A percentile compares a stretch with the other conserved stretches of the same genome.
These are phyloP conservation scores for Detonula confervacea DNA, from an alignment of 352 stramenopile genomes.

Conservation along the genomic window DNA sequence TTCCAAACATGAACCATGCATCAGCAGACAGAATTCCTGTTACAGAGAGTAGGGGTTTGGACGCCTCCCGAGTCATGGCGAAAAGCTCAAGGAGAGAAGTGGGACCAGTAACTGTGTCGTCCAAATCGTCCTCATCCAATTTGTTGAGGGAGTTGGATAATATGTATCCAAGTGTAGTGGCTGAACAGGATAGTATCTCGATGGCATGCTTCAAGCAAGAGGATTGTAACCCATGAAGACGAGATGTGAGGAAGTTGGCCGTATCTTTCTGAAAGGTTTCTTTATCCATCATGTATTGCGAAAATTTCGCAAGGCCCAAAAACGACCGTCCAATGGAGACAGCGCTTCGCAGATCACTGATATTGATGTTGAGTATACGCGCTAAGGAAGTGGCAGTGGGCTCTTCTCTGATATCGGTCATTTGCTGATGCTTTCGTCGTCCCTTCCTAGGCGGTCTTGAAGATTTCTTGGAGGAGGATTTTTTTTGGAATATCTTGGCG, in stretches of 20 bases:
- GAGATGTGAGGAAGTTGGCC: conserved; percentile 17
- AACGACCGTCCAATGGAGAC: conserved; percentile 44
- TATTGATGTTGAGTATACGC: conserved; percentile 38
- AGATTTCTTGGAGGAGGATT: conserved; percentile 10
- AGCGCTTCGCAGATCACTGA: conserved; percentile 42
- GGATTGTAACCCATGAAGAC: conserved; percentile 30
- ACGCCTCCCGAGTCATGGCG: conserved; percentile 41
- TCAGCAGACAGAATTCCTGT: conserved; percentile 49
- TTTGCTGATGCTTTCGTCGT: neutral
- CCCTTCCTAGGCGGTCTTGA: conserved; percentile 25
- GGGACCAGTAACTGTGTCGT: conserved; percentile 37
- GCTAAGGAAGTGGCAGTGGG: conserved; percentile 16
- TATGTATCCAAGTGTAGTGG: conserved; percentile 44
- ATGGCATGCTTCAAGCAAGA: conserved; percentile 52
- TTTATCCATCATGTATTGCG: conserved; percentile 28
- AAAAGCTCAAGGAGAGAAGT: conserved; percentile 38
- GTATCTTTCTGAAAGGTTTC: conserved; percentile 12
- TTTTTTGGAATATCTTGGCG: conserved; percentile 22
- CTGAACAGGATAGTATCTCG: conserved; percentile 42
- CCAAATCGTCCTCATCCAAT: conserved; percentile 61
- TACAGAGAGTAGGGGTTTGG: conserved; percentile 47
- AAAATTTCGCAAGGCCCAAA: conserved; percentile 42
- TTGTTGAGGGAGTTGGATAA: conserved; percentile 38
- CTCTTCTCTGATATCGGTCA: conserved; percentile 9
- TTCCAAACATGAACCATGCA: conserved; percentile 51